Percentiles rank a stretch among this genome's conserved stretches.
phyloP scores from a whole-genome alignment of 2,329 filamentous ascomycete genomes.

The Colletotrichum cereale region DNA sequence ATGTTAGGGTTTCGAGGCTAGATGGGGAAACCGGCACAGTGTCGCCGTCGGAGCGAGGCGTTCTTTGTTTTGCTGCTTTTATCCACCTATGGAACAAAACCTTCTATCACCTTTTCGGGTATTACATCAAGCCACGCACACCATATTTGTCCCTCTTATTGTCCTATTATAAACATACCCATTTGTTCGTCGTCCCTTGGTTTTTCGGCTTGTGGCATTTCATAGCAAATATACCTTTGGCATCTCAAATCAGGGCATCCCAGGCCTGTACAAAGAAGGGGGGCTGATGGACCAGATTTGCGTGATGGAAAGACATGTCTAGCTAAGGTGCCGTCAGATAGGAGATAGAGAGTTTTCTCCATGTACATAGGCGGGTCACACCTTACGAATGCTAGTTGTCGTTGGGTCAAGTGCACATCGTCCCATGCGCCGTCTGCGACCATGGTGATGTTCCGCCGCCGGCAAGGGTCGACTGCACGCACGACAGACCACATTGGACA shows the following conservation, averaged over 20 bases:
- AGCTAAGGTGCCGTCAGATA: background rate
- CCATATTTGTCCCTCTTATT: background rate
- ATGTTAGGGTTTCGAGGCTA: constrained; percentile 5
- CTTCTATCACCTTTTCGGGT: background rate
- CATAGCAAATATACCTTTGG: background rate
- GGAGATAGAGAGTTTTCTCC: constrained; percentile 8
- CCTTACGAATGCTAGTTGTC: constrained; percentile 27
- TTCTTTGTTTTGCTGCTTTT: constrained; percentile 10
- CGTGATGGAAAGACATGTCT: background rate
- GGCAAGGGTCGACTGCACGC: background rate
- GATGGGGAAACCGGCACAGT: constrained; percentile 6
- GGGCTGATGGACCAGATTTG: background rate
- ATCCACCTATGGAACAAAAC: background rate
- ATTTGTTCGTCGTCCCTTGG: constrained; percentile 3
- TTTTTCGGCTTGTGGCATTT: background rate
- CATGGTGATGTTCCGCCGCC: background rate
- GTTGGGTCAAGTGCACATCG: background rate
- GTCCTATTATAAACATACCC: background rate
- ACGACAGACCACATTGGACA: no score
- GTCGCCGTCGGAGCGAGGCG: constrained; percentile 26
- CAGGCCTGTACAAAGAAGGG: constrained; percentile 14
- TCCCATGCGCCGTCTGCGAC: no score
- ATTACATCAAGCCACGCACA: background rate
- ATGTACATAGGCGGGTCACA: background rate
- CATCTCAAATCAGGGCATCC: background rate